Evolutionary conservation across 495 filamentous ascomycete genomes (phyloP).

Genomic region (Aspergillus nidulans): DNA sequence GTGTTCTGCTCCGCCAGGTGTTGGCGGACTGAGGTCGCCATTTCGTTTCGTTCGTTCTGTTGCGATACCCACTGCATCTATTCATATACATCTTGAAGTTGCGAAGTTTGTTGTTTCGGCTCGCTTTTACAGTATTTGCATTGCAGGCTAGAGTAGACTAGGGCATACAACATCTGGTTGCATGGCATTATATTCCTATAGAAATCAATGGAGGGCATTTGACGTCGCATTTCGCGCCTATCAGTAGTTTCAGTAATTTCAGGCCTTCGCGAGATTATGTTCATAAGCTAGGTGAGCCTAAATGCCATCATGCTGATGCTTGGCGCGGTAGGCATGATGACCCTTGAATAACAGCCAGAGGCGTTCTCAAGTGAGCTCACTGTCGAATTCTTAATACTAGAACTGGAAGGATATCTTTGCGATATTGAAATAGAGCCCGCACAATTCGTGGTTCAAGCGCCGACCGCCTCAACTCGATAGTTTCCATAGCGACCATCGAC

Average conservation of each 20-base stretch:
- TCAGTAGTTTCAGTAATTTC: too few relatives aligned
- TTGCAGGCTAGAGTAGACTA: conserved; percentile 9
- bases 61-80: conserved; percentile 19
- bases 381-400: too few relatives aligned
- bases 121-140: conserved; percentile 1
- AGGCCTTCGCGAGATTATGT: too few relatives aligned
- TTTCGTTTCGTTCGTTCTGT: not conserved
- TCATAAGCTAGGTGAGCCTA: too few relatives aligned
- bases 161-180: conserved; percentile 2
- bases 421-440: not conserved
- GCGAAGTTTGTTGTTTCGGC: conserved; percentile 1
- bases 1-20: conserved; percentile 79
- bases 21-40: conserved; percentile 59
- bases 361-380: too few relatives aligned
- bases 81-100: conserved; percentile 4
- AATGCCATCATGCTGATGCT: too few relatives aligned
- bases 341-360: too few relatives aligned
- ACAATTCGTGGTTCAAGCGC: not conserved
- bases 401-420: too few relatives aligned
- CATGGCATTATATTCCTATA: conserved; percentile 6
- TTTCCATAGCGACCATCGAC: conserved; percentile 21
- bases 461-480: not conserved
- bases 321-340: too few relatives aligned
- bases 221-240: too few relatives aligned
- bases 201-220: not conserved